Conservation (phyloP, 2,329 filamentous ascomycete species). For the Exophiala bonariae region DNA sequence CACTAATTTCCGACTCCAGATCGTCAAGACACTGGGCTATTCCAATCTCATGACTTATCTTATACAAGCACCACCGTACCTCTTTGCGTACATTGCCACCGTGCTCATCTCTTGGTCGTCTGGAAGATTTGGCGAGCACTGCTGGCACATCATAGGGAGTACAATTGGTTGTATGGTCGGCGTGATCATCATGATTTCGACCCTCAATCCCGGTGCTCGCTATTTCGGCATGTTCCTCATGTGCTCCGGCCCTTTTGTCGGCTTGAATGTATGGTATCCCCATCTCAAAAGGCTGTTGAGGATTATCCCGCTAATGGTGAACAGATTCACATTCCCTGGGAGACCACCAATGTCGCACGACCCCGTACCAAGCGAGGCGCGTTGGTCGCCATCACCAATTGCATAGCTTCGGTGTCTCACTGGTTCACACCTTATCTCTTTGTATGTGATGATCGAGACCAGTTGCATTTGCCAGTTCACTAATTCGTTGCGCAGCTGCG, state of each 20-base stretch:
- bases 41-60: slow-evolving; percentile 5
- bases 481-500: too few species aligned
- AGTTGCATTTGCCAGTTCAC: too few species aligned
- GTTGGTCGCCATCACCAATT: slow-evolving; percentile 1
- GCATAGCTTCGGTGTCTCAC: not conserved
- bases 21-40: slow-evolving; percentile 4
- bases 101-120: slow-evolving; percentile 57
- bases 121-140: slow-evolving; percentile 57
- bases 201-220: not conserved
- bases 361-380: slow-evolving; percentile 2
- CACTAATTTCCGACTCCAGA: not conserved
- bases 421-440: slow-evolving; percentile 5
- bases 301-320: too few species aligned
- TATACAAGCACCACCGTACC: slow-evolving; percentile 46
- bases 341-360: not conserved
- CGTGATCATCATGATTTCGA: not conserved
- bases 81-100: slow-evolving; percentile 60
- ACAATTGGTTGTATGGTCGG: slow-evolving; percentile 45
- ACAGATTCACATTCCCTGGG: slow-evolving; percentile 1
- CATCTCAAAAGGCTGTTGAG: too few species aligned
- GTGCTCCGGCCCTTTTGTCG: slow-evolving; percentile 2
- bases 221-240: slow-evolving; percentile 1
- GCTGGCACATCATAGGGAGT: slow-evolving; percentile 59
- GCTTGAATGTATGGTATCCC: not conserved
- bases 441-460: too few species aligned